Percentiles rank a stretch among this genome's conserved stretches.
phyloP scores from a whole-genome alignment of 345 rosid species.

The Acer saccharum region DNA sequence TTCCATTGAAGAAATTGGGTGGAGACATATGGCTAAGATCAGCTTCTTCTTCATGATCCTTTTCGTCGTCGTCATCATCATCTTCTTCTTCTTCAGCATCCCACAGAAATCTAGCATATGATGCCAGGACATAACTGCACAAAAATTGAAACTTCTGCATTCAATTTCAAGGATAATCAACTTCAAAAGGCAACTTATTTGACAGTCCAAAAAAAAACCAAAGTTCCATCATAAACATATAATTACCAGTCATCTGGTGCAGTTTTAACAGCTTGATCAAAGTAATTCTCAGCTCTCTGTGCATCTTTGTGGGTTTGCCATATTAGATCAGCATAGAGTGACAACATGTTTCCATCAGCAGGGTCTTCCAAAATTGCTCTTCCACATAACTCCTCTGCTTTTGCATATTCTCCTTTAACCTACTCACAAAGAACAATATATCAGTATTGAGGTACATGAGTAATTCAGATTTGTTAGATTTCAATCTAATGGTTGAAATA shows the following conservation, averaged over 20 bases:
- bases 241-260: conserved; percentile 67
- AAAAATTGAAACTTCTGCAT: neutral
- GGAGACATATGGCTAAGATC: conserved; percentile 16
- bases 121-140: conserved; percentile 65
- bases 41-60: conserved; percentile 7
- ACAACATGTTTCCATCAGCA: conserved; percentile 51
- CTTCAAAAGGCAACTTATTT: neutral
- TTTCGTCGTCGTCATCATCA: conserved; percentile 34
- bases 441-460: neutral
- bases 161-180: conserved; percentile 2
- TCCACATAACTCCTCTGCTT: conserved; percentile 68
- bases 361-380: conserved; percentile 70
- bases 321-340: conserved; percentile 65
- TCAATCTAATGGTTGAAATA: too few species aligned
- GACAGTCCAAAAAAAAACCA: neutral
- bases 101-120: conserved; percentile 79
- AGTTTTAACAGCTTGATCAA: conserved; percentile 55
- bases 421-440: conserved; percentile 3
- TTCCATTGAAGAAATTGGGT: conserved; percentile 30
- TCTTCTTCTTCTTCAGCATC: conserved; percentile 64
- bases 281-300: conserved; percentile 55
- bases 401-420: conserved; percentile 56
- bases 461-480: too few species aligned
- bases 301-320: conserved; percentile 55
- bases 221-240: neutral